phyloP scores from a whole-genome alignment of 31 red algal genomes.

The Asparagopsis taxiformis region DNA sequence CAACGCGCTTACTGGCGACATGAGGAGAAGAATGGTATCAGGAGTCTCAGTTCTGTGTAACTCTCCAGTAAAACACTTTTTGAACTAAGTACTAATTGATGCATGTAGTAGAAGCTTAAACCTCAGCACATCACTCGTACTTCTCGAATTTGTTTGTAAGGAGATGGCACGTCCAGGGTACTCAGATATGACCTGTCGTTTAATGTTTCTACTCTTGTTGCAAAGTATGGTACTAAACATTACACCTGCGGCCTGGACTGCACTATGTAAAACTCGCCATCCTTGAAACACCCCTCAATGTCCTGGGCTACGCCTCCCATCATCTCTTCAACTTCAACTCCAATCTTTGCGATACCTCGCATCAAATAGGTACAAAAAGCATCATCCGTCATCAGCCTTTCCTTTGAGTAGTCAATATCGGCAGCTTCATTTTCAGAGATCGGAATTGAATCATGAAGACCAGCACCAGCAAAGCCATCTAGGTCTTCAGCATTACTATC shows the following conservation, averaged over 20 bases:
- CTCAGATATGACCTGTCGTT: too few species aligned
- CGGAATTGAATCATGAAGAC: slow-evolving; percentile 87
- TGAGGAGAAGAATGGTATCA: not conserved
- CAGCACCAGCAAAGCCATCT: slow-evolving; percentile 94
- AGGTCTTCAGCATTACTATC: slow-evolving; percentile 97
- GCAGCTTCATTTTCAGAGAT: slow-evolving; percentile 50
- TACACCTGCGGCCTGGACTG: slow-evolving; percentile 88
- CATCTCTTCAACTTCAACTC: slow-evolving; percentile 83
- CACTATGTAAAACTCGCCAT: slow-evolving; percentile 86
- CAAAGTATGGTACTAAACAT: too few species aligned
- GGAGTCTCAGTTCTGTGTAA: not conserved
- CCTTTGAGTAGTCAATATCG: slow-evolving; percentile 79
- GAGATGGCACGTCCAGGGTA: too few species aligned
- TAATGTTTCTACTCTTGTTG: too few species aligned
- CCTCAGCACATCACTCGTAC: too few species aligned
- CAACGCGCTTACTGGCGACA: not conserved
- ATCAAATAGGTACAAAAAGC: slow-evolving; percentile 69
- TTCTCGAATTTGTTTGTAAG: too few species aligned
- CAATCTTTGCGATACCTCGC: slow-evolving; percentile 78
- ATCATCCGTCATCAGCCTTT: slow-evolving; percentile 82
- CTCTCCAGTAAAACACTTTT: slow-evolving; percentile 1
- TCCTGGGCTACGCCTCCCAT: slow-evolving; percentile 84
- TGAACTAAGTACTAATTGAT: not conserved
- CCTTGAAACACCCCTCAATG: slow-evolving; percentile 93
- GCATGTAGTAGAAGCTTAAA: too few species aligned